Evolutionary conservation across 2,329 filamentous ascomycete genomes (phyloP), one percentile per base, ranked within the genome.

Genomic region (Botrytis fabae): DNA sequence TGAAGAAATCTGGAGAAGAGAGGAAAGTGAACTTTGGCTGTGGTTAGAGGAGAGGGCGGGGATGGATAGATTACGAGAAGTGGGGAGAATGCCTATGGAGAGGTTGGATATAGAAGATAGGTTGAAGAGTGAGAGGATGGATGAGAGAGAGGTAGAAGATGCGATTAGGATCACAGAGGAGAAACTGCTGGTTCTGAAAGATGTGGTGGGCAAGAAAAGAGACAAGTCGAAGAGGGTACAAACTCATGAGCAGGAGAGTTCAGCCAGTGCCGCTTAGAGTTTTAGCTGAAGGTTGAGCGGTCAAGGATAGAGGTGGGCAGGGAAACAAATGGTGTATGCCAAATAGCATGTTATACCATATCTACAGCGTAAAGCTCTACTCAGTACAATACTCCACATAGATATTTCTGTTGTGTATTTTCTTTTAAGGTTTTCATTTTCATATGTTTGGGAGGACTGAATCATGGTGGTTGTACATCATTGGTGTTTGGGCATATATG

Each of bases 11-110:
- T 99, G 80, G 77, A 76, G 79, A 69, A 75, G 78, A 70, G 81
- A 82, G 74, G 81, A 81, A 54, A 81, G 80, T 63, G 80, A 82
- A 64, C 74, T 82, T 0, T 82, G 81, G 77, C 75, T 79, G 70
- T 81, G 79, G 81, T 75, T 79, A 6, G 78, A 78, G 68, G 80
- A 79, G 64, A 75, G 79, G 38, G 78, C 80, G 6, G 79, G 78
- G 3, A 95, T 95, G 92, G 93, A 2, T 84, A 96, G 80, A 89
- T 97, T 83, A 93, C 94, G 32, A 85, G 88, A 71, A 89, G 74
- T 78, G 12, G 73, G 74, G 9, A 76, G 74, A 57, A 80, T 78
- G 75, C 78, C 79, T 3, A 75, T 78, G 18, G 80, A 79, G 44
- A 73, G 76, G 32, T 75, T 74, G 28, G 70, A 70, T 44, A 71